These are phyloP conservation scores for fission yeast (Schizosaccharomyces pombe) DNA, from an alignment of 805 yeast genomes.

Conservation along the genomic window DNA sequence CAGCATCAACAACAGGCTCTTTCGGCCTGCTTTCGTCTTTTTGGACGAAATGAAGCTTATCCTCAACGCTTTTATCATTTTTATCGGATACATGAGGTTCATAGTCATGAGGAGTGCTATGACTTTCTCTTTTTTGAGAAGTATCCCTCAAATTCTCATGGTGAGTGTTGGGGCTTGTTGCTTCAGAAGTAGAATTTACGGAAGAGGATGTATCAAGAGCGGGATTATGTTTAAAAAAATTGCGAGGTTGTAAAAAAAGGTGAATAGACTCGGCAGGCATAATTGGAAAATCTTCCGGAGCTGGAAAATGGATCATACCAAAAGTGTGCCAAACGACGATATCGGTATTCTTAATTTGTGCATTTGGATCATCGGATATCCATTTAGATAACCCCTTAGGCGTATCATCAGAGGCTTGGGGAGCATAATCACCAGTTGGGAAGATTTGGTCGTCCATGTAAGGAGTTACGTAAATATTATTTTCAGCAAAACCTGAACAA, in stretches of 20 bases:
- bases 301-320: constrained; percentile 68
- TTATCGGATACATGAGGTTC: too few relatives aligned
- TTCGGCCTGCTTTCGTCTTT: too few relatives aligned
- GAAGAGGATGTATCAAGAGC: constrained; percentile 45
- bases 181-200: neutral
- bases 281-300: constrained; percentile 74
- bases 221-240: constrained; percentile 58
- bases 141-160: too few relatives aligned
- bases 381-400: constrained; percentile 11
- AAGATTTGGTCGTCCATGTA: constrained; percentile 49
- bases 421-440: constrained; percentile 38
- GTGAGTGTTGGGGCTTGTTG: too few relatives aligned
- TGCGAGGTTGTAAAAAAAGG: constrained; percentile 51
- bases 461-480: constrained; percentile 44
- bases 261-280: constrained; percentile 74
- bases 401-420: constrained; percentile 15
- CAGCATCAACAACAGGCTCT: too few relatives aligned
- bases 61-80: too few relatives aligned
- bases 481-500: constrained; percentile 63
- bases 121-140: too few relatives aligned
- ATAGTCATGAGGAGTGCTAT: too few relatives aligned
- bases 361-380: constrained; percentile 13
- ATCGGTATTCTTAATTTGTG: constrained; percentile 30
- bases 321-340: constrained; percentile 59
- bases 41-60: too few relatives aligned